A percentile compares a stretch with the other conserved stretches of the same genome.
These are phyloP conservation scores for Aspergillus carbonarius DNA, from an alignment of 2,329 filamentous ascomycete genomes.

Conservation along the genomic window DNA sequence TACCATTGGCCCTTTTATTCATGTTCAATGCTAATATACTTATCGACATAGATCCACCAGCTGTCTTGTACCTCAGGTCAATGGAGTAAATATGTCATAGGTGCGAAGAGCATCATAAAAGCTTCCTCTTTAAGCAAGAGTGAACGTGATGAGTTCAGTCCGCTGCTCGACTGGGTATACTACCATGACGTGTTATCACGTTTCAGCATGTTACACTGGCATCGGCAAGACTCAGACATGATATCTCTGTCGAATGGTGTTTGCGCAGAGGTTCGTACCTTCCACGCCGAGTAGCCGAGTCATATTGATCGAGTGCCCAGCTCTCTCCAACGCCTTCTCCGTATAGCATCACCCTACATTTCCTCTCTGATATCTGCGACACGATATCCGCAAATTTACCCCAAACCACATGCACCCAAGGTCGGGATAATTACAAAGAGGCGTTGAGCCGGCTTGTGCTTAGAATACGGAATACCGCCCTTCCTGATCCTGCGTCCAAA, in stretches of 20 bases:
- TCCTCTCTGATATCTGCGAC: slow-evolving; percentile 5
- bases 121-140: neutral
- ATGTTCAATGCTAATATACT: neutral
- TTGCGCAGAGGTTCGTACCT: neutral
- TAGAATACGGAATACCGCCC: neutral
- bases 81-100: slow-evolving; percentile 10
- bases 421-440: neutral
- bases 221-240: neutral
- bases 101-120: slow-evolving; percentile 3
- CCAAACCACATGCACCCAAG: neutral
- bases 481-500: neutral
- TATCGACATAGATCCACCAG: slow-evolving; percentile 1
- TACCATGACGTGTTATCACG: slow-evolving; percentile 11
- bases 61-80: slow-evolving; percentile 11
- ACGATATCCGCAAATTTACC: neutral
- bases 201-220: slow-evolving; percentile 12
- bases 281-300: too few species aligned
- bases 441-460: neutral
- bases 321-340: neutral
- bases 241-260: neutral
- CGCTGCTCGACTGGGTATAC: slow-evolving; percentile 11
- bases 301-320: neutral
- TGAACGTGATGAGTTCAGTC: neutral
- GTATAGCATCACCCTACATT: neutral
- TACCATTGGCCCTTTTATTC: neutral